phyloP scores from a whole-genome alignment of 352 stramenopile genomes.

The Phytopythium boreale region DNA sequence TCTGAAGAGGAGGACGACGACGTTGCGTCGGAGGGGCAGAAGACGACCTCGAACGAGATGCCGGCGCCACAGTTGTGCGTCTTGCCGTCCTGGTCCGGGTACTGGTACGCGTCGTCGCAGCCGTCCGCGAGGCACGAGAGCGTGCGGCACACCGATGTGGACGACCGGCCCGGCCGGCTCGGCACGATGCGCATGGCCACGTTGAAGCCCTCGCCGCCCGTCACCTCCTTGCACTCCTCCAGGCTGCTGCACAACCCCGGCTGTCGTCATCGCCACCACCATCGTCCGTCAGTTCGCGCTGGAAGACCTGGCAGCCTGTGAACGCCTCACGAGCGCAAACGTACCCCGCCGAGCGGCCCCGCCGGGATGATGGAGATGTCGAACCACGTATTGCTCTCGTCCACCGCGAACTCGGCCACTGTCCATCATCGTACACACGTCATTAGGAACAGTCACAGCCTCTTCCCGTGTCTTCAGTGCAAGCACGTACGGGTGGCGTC shows the following conservation, averaged over 20 bases:
- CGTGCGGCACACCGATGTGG: slow-evolving; percentile 20
- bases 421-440: not conserved
- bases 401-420: slow-evolving; percentile 46
- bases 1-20: not conserved
- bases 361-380: slow-evolving; percentile 46
- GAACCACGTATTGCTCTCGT: slow-evolving; percentile 30
- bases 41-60: slow-evolving; percentile 39
- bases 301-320: too few species aligned
- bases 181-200: slow-evolving; percentile 58
- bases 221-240: slow-evolving; percentile 47
- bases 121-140: slow-evolving; percentile 50
- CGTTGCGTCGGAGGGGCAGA: slow-evolving; percentile 28
- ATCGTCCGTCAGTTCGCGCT: too few species aligned
- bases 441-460: too few species aligned
- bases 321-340: slow-evolving; percentile 3
- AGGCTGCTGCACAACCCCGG: slow-evolving; percentile 43
- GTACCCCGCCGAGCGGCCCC: slow-evolving; percentile 23
- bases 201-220: slow-evolving; percentile 61
- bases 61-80: slow-evolving; percentile 39
- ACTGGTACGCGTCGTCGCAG: slow-evolving; percentile 64
- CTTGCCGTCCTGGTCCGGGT: slow-evolving; percentile 51
- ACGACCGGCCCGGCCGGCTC: slow-evolving; percentile 3
- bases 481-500: slow-evolving; percentile 24
- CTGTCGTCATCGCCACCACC: slow-evolving; percentile 11
- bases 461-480: too few species aligned